Evolutionary conservation across 768 basidiomycete species (phyloP), one percentile per base, ranked within the genome.

Genomic region (Wakefieldia striispora): DNA sequence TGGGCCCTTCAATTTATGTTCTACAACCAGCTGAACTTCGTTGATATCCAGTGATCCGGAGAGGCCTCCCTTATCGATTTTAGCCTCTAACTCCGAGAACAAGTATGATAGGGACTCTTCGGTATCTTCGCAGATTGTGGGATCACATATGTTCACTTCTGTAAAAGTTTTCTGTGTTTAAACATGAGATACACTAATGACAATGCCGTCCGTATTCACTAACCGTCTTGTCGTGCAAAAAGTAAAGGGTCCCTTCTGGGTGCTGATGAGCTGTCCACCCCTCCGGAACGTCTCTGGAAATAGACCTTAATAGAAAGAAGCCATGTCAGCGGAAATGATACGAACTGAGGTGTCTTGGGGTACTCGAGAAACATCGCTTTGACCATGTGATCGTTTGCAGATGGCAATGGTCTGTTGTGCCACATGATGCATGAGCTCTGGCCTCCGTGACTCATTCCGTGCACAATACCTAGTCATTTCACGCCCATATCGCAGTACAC

Each of bases 241-340:
- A 86, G 57, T 84, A 86, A 16, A 77, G 71, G 14, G 72, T 75
- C 6, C 84, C 84, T 63, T 86, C 84, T 0, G 84, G 82, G 55
- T 86, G 84, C 2, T 70, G 63, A 29, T 69, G 66, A 1, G 73
- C 61, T 6, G 31, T 61, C 84, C 84, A 86, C 0, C 72, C 76
- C 3, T 17, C 7, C 0, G 68, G 70, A 2, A 51, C 19, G 0
- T 24, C 41, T 39, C 65, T 66, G 43, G 12, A 40, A 40, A 47
- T 1, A 1, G 1, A 24, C n/a, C 6, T 47, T 40, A 19, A 34
- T 20, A 37, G 27, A 0, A 3, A 21, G 6, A 11, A n/a, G 34
- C 24, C 13, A n/a, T 38, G 11, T 4, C 1, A 5, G 14, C 33
- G 20, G 29, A 4, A 21, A 47, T 13, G 21, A 40, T 44, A 65